Percentiles rank a stretch among this genome's conserved stretches.
These are phyloP conservation scores for Nakaseomyces bracarensis DNA, from an alignment of 1,139 yeast species.

Conservation along the genomic window DNA sequence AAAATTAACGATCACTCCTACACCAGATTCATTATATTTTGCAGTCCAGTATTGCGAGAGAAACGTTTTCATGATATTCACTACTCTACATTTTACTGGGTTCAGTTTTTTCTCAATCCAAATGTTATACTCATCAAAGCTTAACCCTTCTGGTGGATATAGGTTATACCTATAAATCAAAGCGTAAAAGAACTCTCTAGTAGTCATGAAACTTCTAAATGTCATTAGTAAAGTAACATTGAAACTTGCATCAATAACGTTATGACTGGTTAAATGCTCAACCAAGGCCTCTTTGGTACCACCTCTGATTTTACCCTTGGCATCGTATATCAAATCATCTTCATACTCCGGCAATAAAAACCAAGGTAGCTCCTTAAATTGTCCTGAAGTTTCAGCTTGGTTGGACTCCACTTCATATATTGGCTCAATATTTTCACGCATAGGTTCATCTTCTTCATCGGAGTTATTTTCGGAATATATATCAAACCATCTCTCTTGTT, in stretches of 20 bases:
- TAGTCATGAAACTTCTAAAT: constrained; percentile 67
- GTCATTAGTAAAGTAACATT: constrained; percentile 65
- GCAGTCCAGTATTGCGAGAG: constrained; percentile 74
- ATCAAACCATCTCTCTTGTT: constrained; percentile 26
- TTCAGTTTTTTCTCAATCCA: constrained; percentile 60
- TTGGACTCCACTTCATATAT: constrained; percentile 12
- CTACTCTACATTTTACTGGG: constrained; percentile 61
- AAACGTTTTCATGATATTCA: constrained; percentile 62
- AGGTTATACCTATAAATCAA: constrained; percentile 60
- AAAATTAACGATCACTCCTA: constrained; percentile 52
- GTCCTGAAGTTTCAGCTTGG: not conserved
- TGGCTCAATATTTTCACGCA: constrained; percentile 10
- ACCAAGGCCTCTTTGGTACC: constrained; percentile 78
- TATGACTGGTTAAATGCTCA: constrained; percentile 78
- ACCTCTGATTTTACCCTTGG: constrained; percentile 70
- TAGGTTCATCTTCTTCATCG: constrained; percentile 24
- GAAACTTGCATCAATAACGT: constrained; percentile 56
- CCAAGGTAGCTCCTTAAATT: constrained; percentile 51
- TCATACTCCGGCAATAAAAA: constrained; percentile 73
- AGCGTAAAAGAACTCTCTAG: constrained; percentile 54
- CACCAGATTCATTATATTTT: constrained; percentile 46
- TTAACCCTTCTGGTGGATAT: constrained; percentile 82
- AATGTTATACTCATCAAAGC: constrained; percentile 68
- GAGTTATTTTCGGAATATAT: constrained; percentile 14
- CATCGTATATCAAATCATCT: constrained; percentile 60